Conservation (phyloP, 805 yeast genomes). For the Lachancea quebecensis region DNA sequence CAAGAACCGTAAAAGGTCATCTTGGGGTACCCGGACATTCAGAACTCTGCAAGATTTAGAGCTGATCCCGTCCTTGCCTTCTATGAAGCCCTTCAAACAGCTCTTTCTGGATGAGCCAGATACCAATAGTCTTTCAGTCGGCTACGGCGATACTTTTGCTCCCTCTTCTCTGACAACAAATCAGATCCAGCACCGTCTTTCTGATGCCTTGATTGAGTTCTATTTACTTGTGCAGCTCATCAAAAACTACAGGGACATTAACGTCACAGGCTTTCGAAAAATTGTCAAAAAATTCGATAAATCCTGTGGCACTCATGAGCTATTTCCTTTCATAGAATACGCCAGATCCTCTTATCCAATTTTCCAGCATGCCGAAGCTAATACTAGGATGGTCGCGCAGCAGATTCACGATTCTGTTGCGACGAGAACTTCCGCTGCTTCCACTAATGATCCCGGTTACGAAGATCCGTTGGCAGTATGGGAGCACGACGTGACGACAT, state of each 20-base stretch:
- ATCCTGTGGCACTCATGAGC: slow-evolving; percentile 24
- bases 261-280: slow-evolving; percentile 84
- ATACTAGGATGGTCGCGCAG: slow-evolving; percentile 22
- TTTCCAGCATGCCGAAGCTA: slow-evolving; percentile 24
- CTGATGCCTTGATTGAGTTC: slow-evolving; percentile 29
- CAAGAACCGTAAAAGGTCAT: neutral
- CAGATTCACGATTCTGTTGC: slow-evolving; percentile 18
- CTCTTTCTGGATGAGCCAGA: neutral
- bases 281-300: slow-evolving; percentile 89
- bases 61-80: slow-evolving; percentile 30
- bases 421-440: slow-evolving; percentile 11
- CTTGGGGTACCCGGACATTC: neutral
- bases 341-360: slow-evolving; percentile 22
- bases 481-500: slow-evolving; percentile 32
- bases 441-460: slow-evolving; percentile 11
- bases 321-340: slow-evolving; percentile 21
- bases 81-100: slow-evolving; percentile 3
- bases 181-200: slow-evolving; percentile 17
- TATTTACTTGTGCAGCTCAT: slow-evolving; percentile 28
- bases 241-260: slow-evolving; percentile 54
- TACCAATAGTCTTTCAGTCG: neutral
- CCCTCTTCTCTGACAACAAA: slow-evolving; percentile 9
- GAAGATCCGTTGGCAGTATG: slow-evolving; percentile 28
- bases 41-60: slow-evolving; percentile 10
- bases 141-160: slow-evolving; percentile 9